These are phyloP conservation scores for Umbelopsis sp. DNA, from an alignment of 192 early-diverging fungal species.

Conservation along the genomic window DNA sequence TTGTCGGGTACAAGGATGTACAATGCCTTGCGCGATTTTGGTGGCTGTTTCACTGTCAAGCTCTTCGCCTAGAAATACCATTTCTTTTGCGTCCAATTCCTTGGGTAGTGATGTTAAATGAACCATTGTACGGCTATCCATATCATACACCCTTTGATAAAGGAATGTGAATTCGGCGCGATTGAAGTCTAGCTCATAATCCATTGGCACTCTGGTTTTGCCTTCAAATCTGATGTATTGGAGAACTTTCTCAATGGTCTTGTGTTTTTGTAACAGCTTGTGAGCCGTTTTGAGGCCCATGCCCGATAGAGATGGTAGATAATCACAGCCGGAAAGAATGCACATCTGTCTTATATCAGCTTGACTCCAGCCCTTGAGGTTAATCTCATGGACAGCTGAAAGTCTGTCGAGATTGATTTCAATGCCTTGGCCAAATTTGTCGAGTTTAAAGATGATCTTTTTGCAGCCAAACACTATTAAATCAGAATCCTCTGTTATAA, in stretches of 20 bases:
- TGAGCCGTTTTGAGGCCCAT: conserved; percentile 87
- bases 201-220: conserved; percentile 51
- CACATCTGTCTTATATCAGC: conserved; percentile 84
- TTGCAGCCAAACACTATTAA: conserved; percentile 90
- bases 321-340: conserved; percentile 98
- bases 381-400: conserved; percentile 45
- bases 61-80: neutral
- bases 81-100: conserved; percentile 30
- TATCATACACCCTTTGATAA: conserved; percentile 90
- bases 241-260: conserved; percentile 40
- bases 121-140: conserved; percentile 48
- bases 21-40: neutral
- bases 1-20: neutral
- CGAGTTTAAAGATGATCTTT: conserved; percentile 84
- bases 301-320: conserved; percentile 79
- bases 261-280: conserved; percentile 50
- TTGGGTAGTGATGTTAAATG: conserved; percentile 59
- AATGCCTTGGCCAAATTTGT: conserved; percentile 67
- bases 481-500: conserved; percentile 96
- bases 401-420: conserved; percentile 67
- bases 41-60: conserved; percentile 1
- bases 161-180: conserved; percentile 87
- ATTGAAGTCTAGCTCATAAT: conserved; percentile 72
- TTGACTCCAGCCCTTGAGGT: conserved; percentile 60
- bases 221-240: conserved; percentile 34